Base-by-base conservation (phyloP, 2,329 filamentous ascomycete species). In the Tolypocladium amazonense region DNA sequence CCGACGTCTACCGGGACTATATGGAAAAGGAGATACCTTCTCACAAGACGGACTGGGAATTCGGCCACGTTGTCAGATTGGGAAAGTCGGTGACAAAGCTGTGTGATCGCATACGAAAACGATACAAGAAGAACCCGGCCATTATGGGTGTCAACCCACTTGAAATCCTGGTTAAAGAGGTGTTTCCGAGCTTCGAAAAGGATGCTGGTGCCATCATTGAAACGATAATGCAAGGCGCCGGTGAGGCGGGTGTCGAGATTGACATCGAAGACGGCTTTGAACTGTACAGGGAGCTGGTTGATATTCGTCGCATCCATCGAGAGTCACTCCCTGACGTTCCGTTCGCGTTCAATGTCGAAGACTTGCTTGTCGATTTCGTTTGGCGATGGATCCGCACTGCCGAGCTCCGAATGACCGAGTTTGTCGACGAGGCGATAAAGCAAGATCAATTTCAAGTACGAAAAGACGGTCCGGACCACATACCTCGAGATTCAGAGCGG, bases 241-340 rank as follows among this genome's bases (percentile, higher is more conserved):
- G 88, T 64, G 81, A 85, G 39, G 84, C 81, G 58, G 86, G 84
- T 18, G 81, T 86, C 59, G 91, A 96, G 66, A 85, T 97, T 56
- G 87, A 89, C 45, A 84, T 97, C 33, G 85, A 96, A 68, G 94
- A 99, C 71, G 94, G 93, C 0, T 97, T 99, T 71, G 90, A 95
- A 65, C 77, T 99, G 23, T 99, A 99, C 76, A 88, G 85, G 68
- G 91, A 96, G 68, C 79, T 99, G 60, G 87, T 93, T 25, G 88
- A 89, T 64, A 90, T 97, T 62, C 88, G 94, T 37, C 81, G 83
- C 39, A 90, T 96, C 33, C 92, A 97, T 71, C 80, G 82, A 9
- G 83, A 89, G 63, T 87, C 86, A 27, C 80, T 97, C 23, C 90
- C 90, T 0, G 80, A 80, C 64, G 78, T 85, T 62, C 83, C 85